Conservation (phyloP, 257 asterid species). For the Nicotiana tomentosiformis region DNA sequence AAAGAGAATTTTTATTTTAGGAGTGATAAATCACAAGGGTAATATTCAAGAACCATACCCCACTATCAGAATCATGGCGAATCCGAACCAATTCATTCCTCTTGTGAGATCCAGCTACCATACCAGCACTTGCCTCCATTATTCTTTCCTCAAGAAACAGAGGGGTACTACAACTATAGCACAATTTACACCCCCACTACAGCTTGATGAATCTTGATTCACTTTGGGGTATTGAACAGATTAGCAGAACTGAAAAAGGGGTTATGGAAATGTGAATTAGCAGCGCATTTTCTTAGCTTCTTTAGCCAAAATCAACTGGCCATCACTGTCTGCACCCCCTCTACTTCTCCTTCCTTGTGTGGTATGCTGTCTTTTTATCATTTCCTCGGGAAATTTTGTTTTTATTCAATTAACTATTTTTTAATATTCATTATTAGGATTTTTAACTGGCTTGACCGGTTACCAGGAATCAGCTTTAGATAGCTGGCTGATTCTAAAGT, state of each 20-base stretch:
- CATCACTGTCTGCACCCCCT: conserved; percentile 16
- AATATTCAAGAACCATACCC: conserved; percentile 32
- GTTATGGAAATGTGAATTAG: neutral
- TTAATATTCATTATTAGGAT: conserved; percentile 5
- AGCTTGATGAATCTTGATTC: neutral
- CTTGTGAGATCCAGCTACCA: conserved; percentile 89
- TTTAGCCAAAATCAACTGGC: conserved; percentile 23
- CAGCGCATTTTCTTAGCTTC: conserved; percentile 18
- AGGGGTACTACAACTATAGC: neutral
- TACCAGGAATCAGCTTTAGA: conserved; percentile 2
- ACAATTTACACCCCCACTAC: neutral
- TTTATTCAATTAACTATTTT: neutral
- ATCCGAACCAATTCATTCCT: conserved; percentile 66
- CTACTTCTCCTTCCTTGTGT: conserved; percentile 6
- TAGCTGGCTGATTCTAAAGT: neutral
- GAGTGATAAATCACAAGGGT: neutral
- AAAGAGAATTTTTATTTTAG: neutral
- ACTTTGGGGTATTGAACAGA: neutral
- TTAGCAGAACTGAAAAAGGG: neutral
- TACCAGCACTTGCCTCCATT: conserved; percentile 77
- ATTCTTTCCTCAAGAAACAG: conserved; percentile 10
- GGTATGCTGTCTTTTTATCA: conserved; percentile 22
- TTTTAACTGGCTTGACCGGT: conserved; percentile 34
- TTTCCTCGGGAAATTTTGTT: conserved; percentile 12
- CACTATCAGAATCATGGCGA: conserved; percentile 76